phyloP scores from a whole-genome alignment of 768 basidiomycete species.

The Rhizopogon salebrosus region DNA sequence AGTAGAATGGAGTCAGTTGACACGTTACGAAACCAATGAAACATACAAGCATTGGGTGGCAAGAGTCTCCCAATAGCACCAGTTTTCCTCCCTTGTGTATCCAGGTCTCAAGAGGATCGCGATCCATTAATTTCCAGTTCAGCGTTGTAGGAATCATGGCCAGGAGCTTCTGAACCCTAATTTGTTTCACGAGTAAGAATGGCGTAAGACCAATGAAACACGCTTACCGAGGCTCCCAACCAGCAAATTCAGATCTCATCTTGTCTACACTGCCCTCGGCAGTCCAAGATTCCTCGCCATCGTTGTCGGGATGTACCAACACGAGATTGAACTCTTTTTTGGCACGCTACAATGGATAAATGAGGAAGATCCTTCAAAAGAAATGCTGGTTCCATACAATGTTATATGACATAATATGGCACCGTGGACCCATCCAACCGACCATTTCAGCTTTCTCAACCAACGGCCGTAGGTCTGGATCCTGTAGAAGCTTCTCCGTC shows the following conservation, averaged over 20 bases:
- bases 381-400: slow-evolving; percentile 28
- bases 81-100: slow-evolving; percentile 38
- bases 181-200: slow-evolving; percentile 1
- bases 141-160: slow-evolving; percentile 37
- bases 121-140: slow-evolving; percentile 45
- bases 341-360: slow-evolving; percentile 18
- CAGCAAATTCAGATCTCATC: slow-evolving; percentile 42
- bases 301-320: slow-evolving; percentile 35
- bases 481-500: slow-evolving; percentile 36
- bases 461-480: slow-evolving; percentile 47
- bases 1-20: neutral
- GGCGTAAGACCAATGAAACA: neutral
- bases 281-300: slow-evolving; percentile 40
- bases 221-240: slow-evolving; percentile 44
- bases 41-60: slow-evolving; percentile 48
- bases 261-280: slow-evolving; percentile 36
- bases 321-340: slow-evolving; percentile 43
- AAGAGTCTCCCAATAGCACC: slow-evolving; percentile 48
- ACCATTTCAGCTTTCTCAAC: slow-evolving; percentile 50
- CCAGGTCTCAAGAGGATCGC: slow-evolving; percentile 44
- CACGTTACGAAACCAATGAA: neutral
- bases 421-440: slow-evolving; percentile 52
- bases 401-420: slow-evolving; percentile 41
- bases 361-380: neutral
- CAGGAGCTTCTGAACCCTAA: slow-evolving; percentile 42